These are phyloP conservation scores for Phytophthora cryptogea DNA, from an alignment of 352 stramenopile species.

Conservation along the genomic window DNA sequence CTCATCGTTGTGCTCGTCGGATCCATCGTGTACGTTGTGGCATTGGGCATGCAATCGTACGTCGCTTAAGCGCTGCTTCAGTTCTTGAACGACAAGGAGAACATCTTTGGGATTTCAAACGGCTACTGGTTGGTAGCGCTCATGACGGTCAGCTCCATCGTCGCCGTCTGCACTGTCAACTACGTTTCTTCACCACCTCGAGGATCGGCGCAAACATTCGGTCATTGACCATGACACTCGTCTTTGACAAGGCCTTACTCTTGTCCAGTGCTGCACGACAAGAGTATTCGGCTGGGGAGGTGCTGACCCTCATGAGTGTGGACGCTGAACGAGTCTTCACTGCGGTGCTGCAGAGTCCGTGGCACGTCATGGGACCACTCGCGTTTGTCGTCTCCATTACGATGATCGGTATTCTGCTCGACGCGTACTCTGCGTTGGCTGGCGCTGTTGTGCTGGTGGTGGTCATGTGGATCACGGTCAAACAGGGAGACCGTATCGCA, in stretches of 20 bases:
- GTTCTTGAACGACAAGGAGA: conserved; percentile 30
- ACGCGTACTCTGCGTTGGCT: conserved; percentile 15
- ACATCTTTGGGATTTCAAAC: conserved; percentile 28
- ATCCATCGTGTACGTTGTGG: conserved; percentile 30
- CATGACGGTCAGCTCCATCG: conserved; percentile 21
- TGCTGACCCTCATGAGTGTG: conserved; percentile 42
- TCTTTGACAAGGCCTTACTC: conserved; percentile 61
- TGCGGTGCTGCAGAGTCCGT: conserved; percentile 24
- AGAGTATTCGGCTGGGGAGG: conserved; percentile 40
- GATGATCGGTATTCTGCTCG: conserved; percentile 36
- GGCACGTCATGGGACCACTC: conserved; percentile 31
- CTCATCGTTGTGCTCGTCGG: conserved; percentile 6
- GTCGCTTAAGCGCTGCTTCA: conserved; percentile 25
- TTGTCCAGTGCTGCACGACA: conserved; percentile 46
- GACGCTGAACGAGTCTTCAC: conserved; percentile 43
- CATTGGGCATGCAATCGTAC: conserved; percentile 27
- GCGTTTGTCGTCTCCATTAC: conserved; percentile 25
- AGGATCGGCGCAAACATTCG: conserved; percentile 41
- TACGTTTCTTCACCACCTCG: conserved; percentile 37
- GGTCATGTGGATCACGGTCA: conserved; percentile 17
- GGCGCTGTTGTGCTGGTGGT: conserved; percentile 4
- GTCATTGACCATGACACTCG: conserved; percentile 37
- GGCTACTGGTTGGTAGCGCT: conserved; percentile 31
- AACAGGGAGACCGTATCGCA: not conserved
- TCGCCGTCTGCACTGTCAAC: conserved; percentile 31